Evolutionary conservation across 305 asterid genomes (phyloP).

Genomic region (Rubia tinctorum): DNA sequence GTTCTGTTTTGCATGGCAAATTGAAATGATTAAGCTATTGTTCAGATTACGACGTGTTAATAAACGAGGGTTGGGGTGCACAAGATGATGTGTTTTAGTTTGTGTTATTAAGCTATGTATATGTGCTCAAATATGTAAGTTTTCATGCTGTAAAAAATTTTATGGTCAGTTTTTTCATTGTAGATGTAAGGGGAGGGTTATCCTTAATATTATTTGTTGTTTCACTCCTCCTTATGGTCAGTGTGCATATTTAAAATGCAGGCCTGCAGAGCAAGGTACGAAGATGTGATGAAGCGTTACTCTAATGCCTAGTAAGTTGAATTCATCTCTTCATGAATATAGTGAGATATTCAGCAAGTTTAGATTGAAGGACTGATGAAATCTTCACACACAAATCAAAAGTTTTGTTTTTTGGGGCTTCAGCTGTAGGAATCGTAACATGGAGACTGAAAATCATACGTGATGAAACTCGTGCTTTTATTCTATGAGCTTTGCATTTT

Average conservation of each 20-base stretch:
- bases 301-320: conserved; percentile 69
- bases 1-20: background rate
- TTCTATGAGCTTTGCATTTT: background rate
- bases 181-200: background rate
- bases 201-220: background rate
- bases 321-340: conserved; percentile 16
- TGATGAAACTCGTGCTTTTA: background rate
- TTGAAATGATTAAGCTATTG: background rate
- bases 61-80: background rate
- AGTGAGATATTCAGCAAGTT: background rate
- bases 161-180: background rate
- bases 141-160: background rate
- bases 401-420: background rate
- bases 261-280: conserved; percentile 87
- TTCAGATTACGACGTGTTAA: background rate
- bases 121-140: background rate
- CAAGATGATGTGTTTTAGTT: background rate
- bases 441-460: background rate
- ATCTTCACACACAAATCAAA: background rate
- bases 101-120: background rate
- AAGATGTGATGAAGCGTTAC: conserved; percentile 63
- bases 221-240: background rate
- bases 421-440: no score
- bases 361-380: background rate
- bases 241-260: conserved; percentile 28